A percentile compares a stretch with the other conserved stretches of the same genome.
phyloP scores from a whole-genome alignment of 106 monocot genomes.

The Dendrobium huoshanense region DNA sequence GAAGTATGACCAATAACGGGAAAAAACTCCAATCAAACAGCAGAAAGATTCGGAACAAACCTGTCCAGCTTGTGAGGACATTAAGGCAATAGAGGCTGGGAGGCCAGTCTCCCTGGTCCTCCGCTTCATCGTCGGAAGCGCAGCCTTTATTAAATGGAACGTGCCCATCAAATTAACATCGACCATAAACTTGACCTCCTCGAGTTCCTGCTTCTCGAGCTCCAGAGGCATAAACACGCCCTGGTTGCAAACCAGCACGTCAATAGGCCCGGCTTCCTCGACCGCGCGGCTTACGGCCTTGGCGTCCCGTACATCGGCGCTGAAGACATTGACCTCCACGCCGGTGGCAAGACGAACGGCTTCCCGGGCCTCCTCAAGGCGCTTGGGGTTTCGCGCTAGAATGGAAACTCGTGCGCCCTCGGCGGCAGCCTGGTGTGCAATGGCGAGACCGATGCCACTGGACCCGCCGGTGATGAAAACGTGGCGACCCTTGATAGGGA shows the following conservation, averaged over 20 bases:
- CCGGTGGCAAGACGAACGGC: conserved; percentile 53
- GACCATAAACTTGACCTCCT: conserved; percentile 55
- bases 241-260: conserved; percentile 64
- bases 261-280: conserved; percentile 50
- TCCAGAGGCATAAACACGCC: conserved; percentile 55
- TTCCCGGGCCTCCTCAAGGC: conserved; percentile 47
- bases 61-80: conserved; percentile 84
- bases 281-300: conserved; percentile 42
- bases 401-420: conserved; percentile 66
- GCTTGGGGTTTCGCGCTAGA: conserved; percentile 36
- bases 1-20: too few species aligned
- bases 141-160: conserved; percentile 66
- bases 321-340: conserved; percentile 22
- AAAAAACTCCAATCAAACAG: background rate
- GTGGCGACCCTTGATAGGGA: conserved; percentile 67
- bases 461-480: conserved; percentile 77
- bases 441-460: conserved; percentile 66
- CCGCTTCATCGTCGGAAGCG: conserved; percentile 58
- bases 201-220: conserved; percentile 48
- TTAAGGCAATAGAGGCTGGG: conserved; percentile 62
- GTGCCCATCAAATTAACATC: conserved; percentile 81
- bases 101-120: conserved; percentile 20
- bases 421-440: conserved; percentile 35
- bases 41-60: conserved; percentile 15
- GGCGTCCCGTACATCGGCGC: conserved; percentile 62